A percentile compares a stretch with the other conserved stretches of the same genome.
These are phyloP conservation scores for Aspergillus tubingensis DNA, from an alignment of 2,329 filamentous ascomycete genomes.

Conservation along the genomic window DNA sequence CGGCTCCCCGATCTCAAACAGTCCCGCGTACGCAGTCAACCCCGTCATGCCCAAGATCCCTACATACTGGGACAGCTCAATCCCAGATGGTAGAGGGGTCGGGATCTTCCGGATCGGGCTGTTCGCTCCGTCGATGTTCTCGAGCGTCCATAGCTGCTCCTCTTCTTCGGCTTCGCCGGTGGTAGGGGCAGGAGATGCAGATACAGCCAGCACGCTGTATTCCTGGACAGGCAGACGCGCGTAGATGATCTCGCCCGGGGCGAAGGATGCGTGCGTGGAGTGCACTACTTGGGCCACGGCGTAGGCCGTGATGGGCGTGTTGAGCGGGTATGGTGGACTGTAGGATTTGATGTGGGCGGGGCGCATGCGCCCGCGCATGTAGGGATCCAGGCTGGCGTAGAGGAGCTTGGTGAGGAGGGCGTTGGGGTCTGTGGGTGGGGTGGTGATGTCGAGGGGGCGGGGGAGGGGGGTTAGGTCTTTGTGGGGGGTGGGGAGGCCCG, in stretches of 20 bases:
- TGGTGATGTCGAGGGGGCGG: constrained; percentile 63
- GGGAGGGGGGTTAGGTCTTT: constrained; percentile 69
- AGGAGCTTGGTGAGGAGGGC: constrained; percentile 70
- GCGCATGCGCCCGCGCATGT: constrained; percentile 80
- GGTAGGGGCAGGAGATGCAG: too few species aligned
- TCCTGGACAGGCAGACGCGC: constrained; percentile 64
- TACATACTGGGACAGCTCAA: constrained; percentile 66
- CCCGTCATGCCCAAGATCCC: constrained; percentile 79
- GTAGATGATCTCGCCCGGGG: constrained; percentile 66
- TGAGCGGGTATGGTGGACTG: constrained; percentile 61
- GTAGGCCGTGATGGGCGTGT: constrained; percentile 64
- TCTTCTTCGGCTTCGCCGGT: too few species aligned
- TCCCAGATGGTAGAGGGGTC: constrained; percentile 61
- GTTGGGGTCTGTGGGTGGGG: constrained; percentile 56
- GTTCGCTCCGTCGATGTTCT: too few species aligned
- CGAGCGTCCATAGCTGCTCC: too few species aligned
- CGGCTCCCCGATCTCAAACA: constrained; percentile 74
- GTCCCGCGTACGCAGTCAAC: constrained; percentile 71
- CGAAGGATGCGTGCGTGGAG: constrained; percentile 64
- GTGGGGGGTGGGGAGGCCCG: constrained; percentile 67
- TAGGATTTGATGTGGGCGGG: constrained; percentile 66
- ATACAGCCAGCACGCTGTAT: constrained; percentile 58
- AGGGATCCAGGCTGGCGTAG: constrained; percentile 79
- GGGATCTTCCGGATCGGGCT: too few species aligned
- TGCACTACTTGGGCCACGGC: constrained; percentile 70